phyloP scores from a whole-genome alignment of 306 rosid species.

The Cyamopsis tetragonoloba region DNA sequence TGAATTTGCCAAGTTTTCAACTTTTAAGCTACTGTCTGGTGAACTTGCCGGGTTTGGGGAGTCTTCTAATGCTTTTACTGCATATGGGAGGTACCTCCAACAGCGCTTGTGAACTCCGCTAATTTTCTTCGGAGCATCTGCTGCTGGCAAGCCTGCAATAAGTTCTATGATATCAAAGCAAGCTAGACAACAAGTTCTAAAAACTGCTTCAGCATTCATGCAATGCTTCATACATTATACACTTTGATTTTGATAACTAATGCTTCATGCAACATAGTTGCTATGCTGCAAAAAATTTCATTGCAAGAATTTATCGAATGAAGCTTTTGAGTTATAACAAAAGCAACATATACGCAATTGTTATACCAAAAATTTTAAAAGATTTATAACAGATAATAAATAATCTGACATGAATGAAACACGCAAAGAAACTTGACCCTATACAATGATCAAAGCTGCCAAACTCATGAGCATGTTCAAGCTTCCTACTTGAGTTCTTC shows the following conservation, averaged over 20 bases:
- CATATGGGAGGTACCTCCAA: slow-evolving; percentile 73
- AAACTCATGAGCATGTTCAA: not conserved
- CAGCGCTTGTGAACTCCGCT: slow-evolving; percentile 99
- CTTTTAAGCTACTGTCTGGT: slow-evolving; percentile 43
- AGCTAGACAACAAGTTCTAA: slow-evolving; percentile 6
- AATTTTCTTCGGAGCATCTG: slow-evolving; percentile 75
- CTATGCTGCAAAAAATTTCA: not conserved
- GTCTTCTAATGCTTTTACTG: slow-evolving; percentile 36
- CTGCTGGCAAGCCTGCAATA: slow-evolving; percentile 66
- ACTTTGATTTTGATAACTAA: not conserved
- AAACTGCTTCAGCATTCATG: not conserved
- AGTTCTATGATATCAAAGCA: slow-evolving; percentile 22
- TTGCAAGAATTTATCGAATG: not conserved
- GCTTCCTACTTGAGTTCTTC: not conserved
- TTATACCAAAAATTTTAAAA: not conserved
- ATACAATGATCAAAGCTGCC: not conserved
- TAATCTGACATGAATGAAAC: not conserved
- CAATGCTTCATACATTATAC: not conserved
- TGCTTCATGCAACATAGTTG: not conserved
- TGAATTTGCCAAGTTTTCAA: slow-evolving; percentile 38
- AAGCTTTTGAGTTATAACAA: slow-evolving; percentile 11
- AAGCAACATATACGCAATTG: not conserved
- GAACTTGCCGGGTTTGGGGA: slow-evolving; percentile 35
- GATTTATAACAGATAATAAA: not conserved
- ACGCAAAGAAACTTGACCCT: not conserved